Evolutionary conservation across 208 protist genomes (phyloP), one percentile per base, ranked within the genome.

Genomic region (Crithidia acanthocephali): DNA sequence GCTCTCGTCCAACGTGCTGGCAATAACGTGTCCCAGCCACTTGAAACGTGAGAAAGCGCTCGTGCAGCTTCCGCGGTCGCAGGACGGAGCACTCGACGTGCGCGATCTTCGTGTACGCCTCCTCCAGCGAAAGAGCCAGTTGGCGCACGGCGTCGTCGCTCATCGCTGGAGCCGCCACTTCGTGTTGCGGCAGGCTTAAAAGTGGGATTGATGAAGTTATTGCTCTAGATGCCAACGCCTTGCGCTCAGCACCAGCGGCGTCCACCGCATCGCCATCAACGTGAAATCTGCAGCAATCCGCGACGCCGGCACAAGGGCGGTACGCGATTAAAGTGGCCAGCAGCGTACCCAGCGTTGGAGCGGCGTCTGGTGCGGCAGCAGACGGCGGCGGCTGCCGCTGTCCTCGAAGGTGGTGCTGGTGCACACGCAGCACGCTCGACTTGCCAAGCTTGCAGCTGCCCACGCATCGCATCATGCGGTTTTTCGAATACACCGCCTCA

Each of bases 391-490:
- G 6, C 32, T 13, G 40, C 1, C 50, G 50, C 50, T 48, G 11
- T 1, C 48, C 51, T 22, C 47, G 10, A 0, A 56, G 22, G 48
- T 67, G 58, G 60, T 77, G 64, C 8, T 45, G 61, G 16, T 58
- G 52, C 0, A 73, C 57, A 0, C 55, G 45, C 22, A 96, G 68
- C 18, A 92, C 69, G 47, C 64, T 74, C 23, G 52, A 32, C 53
- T 93, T 92, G 48, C 80, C 71, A 0, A 96, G 78, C 74, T 96
- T 96, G 64, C 85, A 92, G 58, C 87, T 90, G 3, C 88, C 83
- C 8, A 93, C 53, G 57, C 85, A 92, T 5, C 91, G 88, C 78
- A 96, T 87, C 72, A 84, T 87, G 32, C 91, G 80, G 58, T 96
- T 96, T 2, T 84, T 84, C 25, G 78, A 87, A 76, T 96, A 96